A percentile compares a stretch with the other conserved stretches of the same genome.
Evolutionary conservation across 176 grass and related monocot species (phyloP).

Genomic region (Aegilops bicornis): DNA sequence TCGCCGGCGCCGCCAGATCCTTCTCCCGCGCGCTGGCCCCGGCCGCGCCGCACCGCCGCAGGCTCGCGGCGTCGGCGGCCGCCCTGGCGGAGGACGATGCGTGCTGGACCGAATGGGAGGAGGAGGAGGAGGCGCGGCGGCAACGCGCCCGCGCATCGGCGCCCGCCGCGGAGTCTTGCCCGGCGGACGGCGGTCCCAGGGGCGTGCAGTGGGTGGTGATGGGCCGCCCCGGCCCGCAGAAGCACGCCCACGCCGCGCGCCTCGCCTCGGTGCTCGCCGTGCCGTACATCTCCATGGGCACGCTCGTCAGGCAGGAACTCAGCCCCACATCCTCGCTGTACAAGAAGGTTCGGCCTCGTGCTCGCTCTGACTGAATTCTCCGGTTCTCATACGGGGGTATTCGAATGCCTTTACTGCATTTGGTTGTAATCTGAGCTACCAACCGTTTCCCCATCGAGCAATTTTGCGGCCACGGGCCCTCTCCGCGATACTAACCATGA

Average conservation of each 20-base stretch:
- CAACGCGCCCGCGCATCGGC: conserved; percentile 1
- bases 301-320: conserved; percentile 82
- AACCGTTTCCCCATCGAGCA: not conserved
- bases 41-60: conserved; percentile 1
- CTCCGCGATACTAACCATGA: not conserved
- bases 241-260: conserved; percentile 81
- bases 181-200: conserved; percentile 15
- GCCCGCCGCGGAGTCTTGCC: conserved; percentile 3
- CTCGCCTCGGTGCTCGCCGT: conserved; percentile 82
- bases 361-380: not conserved
- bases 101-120: conserved; percentile 74
- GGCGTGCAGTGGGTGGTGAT: conserved; percentile 94
- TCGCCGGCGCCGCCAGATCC: conserved; percentile 39
- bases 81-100: conserved; percentile 51
- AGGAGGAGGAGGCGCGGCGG: conserved; percentile 30
- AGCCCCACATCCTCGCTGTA: conserved; percentile 61
- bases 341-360: conserved; percentile 49
- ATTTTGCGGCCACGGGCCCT: not conserved
- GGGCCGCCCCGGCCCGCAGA: conserved; percentile 77
- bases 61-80: conserved; percentile 44
- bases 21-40: not conserved
- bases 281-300: conserved; percentile 91
- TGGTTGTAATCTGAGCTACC: not conserved
- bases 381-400: not conserved
- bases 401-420: not conserved